Evolutionary conservation across 306 rosid species (phyloP), one percentile per base, ranked within the genome.

Genomic region (Prinsepia uniflora): DNA sequence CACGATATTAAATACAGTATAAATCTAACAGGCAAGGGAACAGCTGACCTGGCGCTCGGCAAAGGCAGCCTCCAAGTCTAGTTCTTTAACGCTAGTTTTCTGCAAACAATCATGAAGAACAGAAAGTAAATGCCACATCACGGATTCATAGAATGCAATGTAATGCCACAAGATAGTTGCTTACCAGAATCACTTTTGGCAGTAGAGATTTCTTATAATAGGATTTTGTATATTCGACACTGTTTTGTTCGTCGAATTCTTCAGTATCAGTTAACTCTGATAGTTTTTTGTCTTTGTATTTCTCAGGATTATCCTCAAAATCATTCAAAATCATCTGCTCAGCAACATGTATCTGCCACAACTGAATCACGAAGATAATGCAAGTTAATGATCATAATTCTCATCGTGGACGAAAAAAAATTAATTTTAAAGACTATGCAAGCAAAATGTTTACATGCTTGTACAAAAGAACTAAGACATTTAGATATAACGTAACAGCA

Each of bases 301-400:
- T 90, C 60, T 78, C 95, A 59, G 98, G 97, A 80, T 90, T 90
- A 53, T 72, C 66, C 68, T 82, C 95, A 84, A 89, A 60, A 80
- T 94, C 98, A 75, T 79, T 88, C 86, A 94, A 22, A 70, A 94
- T 89, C 88, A 83, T 87, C 78, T 94, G 97, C 81, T 94, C 97
- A 24, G 98, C 98, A 34, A 68, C 87, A 83, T 90, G 89, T 71
- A 89, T 86, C 83, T 94, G 98, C 98, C 97, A 94, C 82, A 94
- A 84, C 98, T 94, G 98, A 79, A 76, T 49, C 70, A 76, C 70
- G 42, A 47, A 5, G 56, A 44, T 53, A 74, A 47, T 0, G 20
- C 22, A 54, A 44, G 77, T 70, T 11, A 61, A 76, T 15, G 65
- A 81, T 59, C 63, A 76, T 70, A 43, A 19, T 19, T 59, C 44